phyloP scores from a whole-genome alignment of 2,329 filamentous ascomycete genomes.

The Phyllosticta ampelicida region DNA sequence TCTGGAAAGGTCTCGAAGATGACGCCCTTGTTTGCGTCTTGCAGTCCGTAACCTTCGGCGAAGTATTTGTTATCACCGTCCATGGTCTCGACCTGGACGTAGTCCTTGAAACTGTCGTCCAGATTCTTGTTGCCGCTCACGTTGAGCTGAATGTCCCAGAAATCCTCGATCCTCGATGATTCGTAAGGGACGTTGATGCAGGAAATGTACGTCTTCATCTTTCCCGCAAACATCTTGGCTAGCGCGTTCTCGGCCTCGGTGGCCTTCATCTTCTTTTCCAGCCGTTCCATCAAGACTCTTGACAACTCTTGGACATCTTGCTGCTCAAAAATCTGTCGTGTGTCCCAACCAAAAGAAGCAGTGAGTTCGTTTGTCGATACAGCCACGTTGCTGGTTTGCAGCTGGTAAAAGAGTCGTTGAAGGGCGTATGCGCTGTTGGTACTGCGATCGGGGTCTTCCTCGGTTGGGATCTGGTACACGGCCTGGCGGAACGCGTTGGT shows the following conservation, averaged over 20 bases:
- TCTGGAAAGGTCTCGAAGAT: constrained; percentile 95
- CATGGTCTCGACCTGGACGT: constrained; percentile 91
- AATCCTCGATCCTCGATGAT: constrained; percentile 89
- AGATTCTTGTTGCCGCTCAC: constrained; percentile 89
- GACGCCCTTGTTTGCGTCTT: constrained; percentile 95
- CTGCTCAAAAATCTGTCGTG: constrained; percentile 94
- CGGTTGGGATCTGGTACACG: constrained; percentile 93
- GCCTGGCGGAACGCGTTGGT: constrained; percentile 91
- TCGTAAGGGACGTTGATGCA: constrained; percentile 99
- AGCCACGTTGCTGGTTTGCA: constrained; percentile 75
- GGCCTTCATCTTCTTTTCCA: constrained; percentile 97
- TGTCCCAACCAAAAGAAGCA: constrained; percentile 96
- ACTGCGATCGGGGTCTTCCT: constrained; percentile 64
- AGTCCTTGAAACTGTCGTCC: constrained; percentile 90
- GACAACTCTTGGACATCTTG: constrained; percentile 97
- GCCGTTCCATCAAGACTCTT: constrained; percentile 89
- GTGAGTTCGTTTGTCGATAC: constrained; percentile 90
- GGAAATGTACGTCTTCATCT: constrained; percentile 97
- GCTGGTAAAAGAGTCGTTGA: constrained; percentile 86
- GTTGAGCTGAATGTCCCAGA: constrained; percentile 98
- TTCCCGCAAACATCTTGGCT: constrained; percentile 86
- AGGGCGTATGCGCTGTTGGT: constrained; percentile 83
- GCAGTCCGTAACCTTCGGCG: constrained; percentile 80
- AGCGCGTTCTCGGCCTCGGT: constrained; percentile 83
- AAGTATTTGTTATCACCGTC: constrained; percentile 98